Percentiles rank a stretch among this genome's conserved stretches.
Evolutionary conservation across 2,329 filamentous ascomycete genomes (phyloP).

Genomic region (Alternaria gansuensis): DNA sequence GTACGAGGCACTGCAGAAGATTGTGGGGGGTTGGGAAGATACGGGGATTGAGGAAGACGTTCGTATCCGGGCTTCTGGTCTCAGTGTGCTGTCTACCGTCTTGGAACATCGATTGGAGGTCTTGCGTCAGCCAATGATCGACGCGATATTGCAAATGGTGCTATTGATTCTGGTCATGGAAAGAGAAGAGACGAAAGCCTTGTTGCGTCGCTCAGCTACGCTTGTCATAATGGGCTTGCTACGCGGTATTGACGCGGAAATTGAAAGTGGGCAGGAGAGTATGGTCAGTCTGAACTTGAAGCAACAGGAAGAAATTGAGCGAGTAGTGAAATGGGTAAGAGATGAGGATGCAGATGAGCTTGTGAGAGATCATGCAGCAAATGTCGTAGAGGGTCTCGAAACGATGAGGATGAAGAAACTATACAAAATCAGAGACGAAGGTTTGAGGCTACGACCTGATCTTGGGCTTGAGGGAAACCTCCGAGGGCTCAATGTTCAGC

Average conservation of each 20-base stretch:
- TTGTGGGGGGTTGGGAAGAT: constrained; percentile 73
- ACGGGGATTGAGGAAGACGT: constrained; percentile 72
- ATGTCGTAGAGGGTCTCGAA: constrained; percentile 72
- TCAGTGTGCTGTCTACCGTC: constrained; percentile 69
- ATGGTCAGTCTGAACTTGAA: constrained; percentile 65
- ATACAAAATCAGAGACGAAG: constrained; percentile 52
- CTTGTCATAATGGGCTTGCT: constrained; percentile 70
- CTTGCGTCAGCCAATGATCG: constrained; percentile 49
- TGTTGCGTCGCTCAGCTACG: constrained; percentile 72
- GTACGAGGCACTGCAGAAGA: constrained; percentile 62
- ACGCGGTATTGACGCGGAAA: constrained; percentile 64
- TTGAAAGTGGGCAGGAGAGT: constrained; percentile 44
- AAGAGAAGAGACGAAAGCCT: constrained; percentile 66
- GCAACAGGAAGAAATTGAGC: constrained; percentile 68
- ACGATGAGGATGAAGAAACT: constrained; percentile 67
- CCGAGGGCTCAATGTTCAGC: constrained; percentile 58
- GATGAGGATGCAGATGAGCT: constrained; percentile 73
- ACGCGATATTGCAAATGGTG: constrained; percentile 68
- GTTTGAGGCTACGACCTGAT: constrained; percentile 32
- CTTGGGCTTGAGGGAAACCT: constrained; percentile 52
- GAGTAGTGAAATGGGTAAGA: constrained; percentile 70
- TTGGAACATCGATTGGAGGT: constrained; percentile 65
- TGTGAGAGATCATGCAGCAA: constrained; percentile 71
- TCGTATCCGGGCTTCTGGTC: constrained; percentile 72
- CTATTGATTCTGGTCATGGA: constrained; percentile 71